Conservation (phyloP, 805 yeast genomes). For the Babjeviella inositovora region DNA sequence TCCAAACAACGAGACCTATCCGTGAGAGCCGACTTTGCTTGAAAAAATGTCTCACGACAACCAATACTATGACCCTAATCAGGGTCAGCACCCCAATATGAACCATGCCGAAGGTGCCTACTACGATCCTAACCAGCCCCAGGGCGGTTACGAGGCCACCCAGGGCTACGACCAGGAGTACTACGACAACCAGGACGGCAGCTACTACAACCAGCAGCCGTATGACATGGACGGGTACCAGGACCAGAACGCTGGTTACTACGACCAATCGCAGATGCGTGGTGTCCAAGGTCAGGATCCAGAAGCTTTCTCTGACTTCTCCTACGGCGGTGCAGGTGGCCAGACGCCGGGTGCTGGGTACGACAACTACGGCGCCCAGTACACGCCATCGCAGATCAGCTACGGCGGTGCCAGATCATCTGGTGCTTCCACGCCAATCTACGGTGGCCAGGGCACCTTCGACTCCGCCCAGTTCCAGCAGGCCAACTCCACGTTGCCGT, state of each 20-base stretch:
- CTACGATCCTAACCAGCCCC: constrained; percentile 9
- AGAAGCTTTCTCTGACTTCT: constrained; percentile 54
- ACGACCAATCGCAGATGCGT: constrained; percentile 29
- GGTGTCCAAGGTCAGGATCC: constrained; percentile 15
- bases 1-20: too few relatives aligned
- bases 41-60: too few relatives aligned
- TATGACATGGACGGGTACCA: constrained; percentile 30
- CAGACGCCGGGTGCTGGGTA: constrained; percentile 48
- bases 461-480: constrained; percentile 42
- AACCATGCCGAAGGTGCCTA: constrained; percentile 7
- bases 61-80: constrained; percentile 28
- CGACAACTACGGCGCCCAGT: constrained; percentile 42
- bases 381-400: constrained; percentile 78
- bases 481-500: constrained; percentile 30
- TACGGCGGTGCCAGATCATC: constrained; percentile 78
- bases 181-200: too few relatives aligned
- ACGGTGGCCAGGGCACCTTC: constrained; percentile 54
- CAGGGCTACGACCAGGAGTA: constrained; percentile 43
- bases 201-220: constrained; percentile 11
- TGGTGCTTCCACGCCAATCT: constrained; percentile 90
- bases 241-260: constrained; percentile 24
- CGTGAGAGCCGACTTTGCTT: too few relatives aligned
- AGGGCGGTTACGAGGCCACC: constrained; percentile 14
- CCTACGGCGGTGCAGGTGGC: constrained; percentile 37
- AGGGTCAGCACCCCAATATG: constrained; percentile 15